Percentiles rank a stretch among this genome's conserved stretches.
These are phyloP conservation scores for Nissolia schottii DNA, from an alignment of 306 rosid genomes.

Conservation along the genomic window DNA sequence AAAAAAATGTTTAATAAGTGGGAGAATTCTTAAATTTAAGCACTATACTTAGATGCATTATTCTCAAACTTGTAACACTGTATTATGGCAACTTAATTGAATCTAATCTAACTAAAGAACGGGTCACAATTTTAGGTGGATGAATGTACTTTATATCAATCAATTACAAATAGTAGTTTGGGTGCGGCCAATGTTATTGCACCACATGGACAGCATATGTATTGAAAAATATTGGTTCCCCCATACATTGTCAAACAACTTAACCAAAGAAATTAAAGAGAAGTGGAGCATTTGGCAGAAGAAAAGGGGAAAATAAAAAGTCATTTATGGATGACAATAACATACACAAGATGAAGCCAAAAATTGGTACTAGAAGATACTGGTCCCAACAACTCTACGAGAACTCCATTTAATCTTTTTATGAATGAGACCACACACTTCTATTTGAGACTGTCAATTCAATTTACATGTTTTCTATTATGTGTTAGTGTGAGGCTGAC, in stretches of 20 bases:
- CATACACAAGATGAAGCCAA: slow-evolving; percentile 24
- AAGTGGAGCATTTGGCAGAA: neutral
- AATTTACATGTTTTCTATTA: neutral
- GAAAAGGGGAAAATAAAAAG: neutral
- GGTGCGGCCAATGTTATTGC: neutral
- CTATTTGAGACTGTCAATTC: slow-evolving; percentile 25
- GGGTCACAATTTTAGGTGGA: neutral
- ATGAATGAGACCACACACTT: slow-evolving; percentile 22
- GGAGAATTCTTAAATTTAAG: no score
- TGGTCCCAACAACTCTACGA: slow-evolving; percentile 36
- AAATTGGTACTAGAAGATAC: slow-evolving; percentile 16
- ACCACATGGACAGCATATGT: neutral
- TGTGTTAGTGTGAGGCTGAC: neutral
- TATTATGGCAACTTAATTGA: neutral
- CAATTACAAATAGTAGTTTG: neutral
- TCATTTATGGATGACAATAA: slow-evolving; percentile 25
- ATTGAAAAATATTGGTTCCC: neutral
- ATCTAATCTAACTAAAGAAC: neutral
- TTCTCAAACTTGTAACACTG: no score
- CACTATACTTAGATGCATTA: no score
- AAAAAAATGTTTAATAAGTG: no score
- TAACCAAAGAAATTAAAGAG: neutral
- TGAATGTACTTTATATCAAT: no score
- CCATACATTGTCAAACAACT: neutral
- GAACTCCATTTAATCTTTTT: neutral